Percentiles rank a stretch among this genome's conserved stretches.
Conservation (phyloP, 2,329 filamentous ascomycete genomes). For the Drechslera avenae region DNA sequence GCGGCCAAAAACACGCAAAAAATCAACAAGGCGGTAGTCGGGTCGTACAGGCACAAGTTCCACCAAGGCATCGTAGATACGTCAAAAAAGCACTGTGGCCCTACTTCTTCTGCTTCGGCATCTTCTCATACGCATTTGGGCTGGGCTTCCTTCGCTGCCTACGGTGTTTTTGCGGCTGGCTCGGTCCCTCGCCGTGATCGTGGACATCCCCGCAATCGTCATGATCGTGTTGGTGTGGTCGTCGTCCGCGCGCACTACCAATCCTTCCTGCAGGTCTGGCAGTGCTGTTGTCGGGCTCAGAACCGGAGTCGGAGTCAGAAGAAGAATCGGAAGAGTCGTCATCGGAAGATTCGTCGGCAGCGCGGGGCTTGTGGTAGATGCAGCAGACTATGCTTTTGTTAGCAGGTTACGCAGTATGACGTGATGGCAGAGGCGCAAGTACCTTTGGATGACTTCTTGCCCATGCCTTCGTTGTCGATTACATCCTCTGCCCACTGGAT, state of each 20-base stretch:
- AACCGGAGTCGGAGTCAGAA: constrained; percentile 62
- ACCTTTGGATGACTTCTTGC: constrained; percentile 95
- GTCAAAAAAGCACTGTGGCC: neutral
- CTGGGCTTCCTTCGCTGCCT: constrained; percentile 62
- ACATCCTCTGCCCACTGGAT: constrained; percentile 95
- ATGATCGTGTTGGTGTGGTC: constrained; percentile 34
- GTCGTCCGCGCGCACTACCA: constrained; percentile 31
- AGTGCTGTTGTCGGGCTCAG: constrained; percentile 57
- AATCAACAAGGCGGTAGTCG: constrained; percentile 12
- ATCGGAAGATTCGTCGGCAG: constrained; percentile 73
- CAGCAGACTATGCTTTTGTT: constrained; percentile 76
- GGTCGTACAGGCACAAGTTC: constrained; percentile 12
- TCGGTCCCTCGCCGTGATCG: constrained; percentile 47
- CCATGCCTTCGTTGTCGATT: constrained; percentile 92
- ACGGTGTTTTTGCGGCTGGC: constrained; percentile 46
- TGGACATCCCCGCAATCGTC: constrained; percentile 49
- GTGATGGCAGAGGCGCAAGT: constrained; percentile 7
- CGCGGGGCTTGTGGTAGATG: constrained; percentile 88
- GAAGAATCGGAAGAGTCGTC: constrained; percentile 64
- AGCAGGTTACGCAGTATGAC: neutral
- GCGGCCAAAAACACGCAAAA: constrained; percentile 5
- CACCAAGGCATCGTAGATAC: constrained; percentile 1
- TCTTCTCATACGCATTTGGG: constrained; percentile 82
- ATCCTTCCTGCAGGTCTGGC: constrained; percentile 48
- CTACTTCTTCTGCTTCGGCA: constrained; percentile 60